Evolutionary conservation across 225 moss, liverwort and hornwort genomes (phyloP).

Genomic region (Ulota crispa): DNA sequence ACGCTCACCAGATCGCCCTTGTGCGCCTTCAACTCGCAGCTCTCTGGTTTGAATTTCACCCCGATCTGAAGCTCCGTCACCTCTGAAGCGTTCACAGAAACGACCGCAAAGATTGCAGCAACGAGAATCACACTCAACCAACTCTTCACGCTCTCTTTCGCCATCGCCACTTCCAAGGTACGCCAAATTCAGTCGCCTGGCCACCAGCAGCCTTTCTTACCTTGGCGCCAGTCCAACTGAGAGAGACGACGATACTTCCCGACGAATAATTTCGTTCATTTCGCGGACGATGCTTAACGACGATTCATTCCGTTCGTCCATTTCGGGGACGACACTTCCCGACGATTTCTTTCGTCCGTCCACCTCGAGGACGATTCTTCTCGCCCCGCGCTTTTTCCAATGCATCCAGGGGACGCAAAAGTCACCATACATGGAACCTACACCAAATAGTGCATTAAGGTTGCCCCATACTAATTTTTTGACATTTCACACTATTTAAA

Average conservation of each 20-base stretch:
- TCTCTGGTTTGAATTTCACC: slow-evolving; percentile 88
- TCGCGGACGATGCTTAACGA: neutral
- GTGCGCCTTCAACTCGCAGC: slow-evolving; percentile 81
- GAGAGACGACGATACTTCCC: slow-evolving; percentile 12
- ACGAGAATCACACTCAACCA: neutral
- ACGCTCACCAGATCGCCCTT: slow-evolving; percentile 91
- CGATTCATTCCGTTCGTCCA: neutral
- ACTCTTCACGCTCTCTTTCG: neutral
- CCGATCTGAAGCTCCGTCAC: slow-evolving; percentile 84
- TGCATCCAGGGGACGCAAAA: too few relatives aligned
- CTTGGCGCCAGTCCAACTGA: neutral
- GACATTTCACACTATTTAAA: too few relatives aligned
- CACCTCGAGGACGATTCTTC: neutral
- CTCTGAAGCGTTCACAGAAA: slow-evolving; percentile 42
- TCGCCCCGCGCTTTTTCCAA: neutral
- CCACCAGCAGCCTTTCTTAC: neutral
- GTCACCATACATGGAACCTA: too few relatives aligned
- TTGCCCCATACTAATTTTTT: too few relatives aligned
- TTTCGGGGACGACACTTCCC: neutral
- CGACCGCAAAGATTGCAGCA: neutral
- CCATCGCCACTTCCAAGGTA: neutral
- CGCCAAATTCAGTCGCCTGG: neutral
- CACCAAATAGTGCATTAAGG: too few relatives aligned
- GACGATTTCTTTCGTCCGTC: neutral
- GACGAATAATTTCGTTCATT: neutral